Evolutionary conservation across 164 flowering plant species (phyloP), one percentile per base, ranked within the genome.

Genomic region (Nymphaea thermarum): DNA sequence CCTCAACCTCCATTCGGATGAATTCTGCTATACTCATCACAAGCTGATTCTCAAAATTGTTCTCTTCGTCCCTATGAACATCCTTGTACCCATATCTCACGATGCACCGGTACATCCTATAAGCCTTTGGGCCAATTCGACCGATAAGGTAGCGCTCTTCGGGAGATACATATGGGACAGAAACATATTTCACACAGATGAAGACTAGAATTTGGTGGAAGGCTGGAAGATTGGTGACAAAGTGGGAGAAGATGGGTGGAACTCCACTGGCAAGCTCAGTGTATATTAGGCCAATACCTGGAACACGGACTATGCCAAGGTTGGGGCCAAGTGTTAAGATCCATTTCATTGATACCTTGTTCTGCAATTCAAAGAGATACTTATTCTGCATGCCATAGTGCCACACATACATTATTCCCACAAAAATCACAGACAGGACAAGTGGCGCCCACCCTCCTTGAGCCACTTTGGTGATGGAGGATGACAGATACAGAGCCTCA

Each of bases 71-170:
- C 36, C 75, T 74, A 17, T 55, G 71, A 11, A 79, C 78, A 65
- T 88, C 94, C 70, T 84, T 86, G 86, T 88, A 88, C 4, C 94
- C 94, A 75, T 82, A 79, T 44, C 94, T 77, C 15, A 86, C 75
- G 11, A 85, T 86, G 81, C 91, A 88, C 36, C 94, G 86, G 75
- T 86, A 88, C 78, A 88, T 72, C 47, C 86, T 70, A 68, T 83
- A 82, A 10, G 82, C 62, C 73, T 82, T 84, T n/a, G 91, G 91
- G 43, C 91, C 89, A 65, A 86, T 69, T 8, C 89, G 84, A 15
- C 91, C 91, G 36, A 88, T 72, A n/a, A 88, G 88, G 69, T 82
- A 83, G 55, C 88, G 77, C 65, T 87, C 91, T 64, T 82, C 78
- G 8, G 78, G 80, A 70, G 63, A 77, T 75, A 72, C 78, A 65